These are phyloP conservation scores for Luvunga scandens DNA, from an alignment of 345 rosid species.

Conservation along the genomic window DNA sequence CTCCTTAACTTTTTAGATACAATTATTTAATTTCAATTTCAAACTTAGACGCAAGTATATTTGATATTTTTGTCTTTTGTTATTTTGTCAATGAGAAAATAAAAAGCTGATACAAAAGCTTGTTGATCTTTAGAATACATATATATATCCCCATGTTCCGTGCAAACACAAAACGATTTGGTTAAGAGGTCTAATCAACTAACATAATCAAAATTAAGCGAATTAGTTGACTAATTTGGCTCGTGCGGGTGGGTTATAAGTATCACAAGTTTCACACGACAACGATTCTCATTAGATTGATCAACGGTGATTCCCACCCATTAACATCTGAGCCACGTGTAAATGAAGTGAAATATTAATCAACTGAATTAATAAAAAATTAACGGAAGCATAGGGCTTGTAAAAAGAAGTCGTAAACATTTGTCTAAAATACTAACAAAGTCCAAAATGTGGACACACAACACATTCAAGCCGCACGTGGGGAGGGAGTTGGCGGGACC, in stretches of 20 bases:
- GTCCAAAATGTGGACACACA: neutral
- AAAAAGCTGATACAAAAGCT: neutral
- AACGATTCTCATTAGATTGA: conserved; percentile 14
- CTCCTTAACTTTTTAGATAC: too few species aligned
- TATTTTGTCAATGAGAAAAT: neutral
- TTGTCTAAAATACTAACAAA: neutral
- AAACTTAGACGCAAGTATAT: too few species aligned
- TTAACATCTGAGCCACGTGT: neutral
- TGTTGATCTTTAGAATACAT: neutral
- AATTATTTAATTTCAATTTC: too few species aligned
- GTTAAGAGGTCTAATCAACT: conserved; percentile 29
- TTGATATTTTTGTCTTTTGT: too few species aligned
- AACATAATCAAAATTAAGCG: neutral
- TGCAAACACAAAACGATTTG: neutral
- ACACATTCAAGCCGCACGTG: conserved; percentile 35
- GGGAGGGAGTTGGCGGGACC: conserved; percentile 10
- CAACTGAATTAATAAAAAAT: neutral
- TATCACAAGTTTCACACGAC: conserved; percentile 23
- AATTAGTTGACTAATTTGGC: conserved; percentile 12
- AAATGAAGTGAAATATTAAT: neutral
- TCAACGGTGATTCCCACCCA: conserved; percentile 3
- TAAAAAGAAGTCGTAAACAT: neutral
- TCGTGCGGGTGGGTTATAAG: neutral
- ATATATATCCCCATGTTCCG: conserved; percentile 12
- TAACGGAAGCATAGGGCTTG: conserved; percentile 20